Base-by-base conservation (phyloP, 2,329 filamentous ascomycete genomes). In the Moelleriella libera region DNA sequence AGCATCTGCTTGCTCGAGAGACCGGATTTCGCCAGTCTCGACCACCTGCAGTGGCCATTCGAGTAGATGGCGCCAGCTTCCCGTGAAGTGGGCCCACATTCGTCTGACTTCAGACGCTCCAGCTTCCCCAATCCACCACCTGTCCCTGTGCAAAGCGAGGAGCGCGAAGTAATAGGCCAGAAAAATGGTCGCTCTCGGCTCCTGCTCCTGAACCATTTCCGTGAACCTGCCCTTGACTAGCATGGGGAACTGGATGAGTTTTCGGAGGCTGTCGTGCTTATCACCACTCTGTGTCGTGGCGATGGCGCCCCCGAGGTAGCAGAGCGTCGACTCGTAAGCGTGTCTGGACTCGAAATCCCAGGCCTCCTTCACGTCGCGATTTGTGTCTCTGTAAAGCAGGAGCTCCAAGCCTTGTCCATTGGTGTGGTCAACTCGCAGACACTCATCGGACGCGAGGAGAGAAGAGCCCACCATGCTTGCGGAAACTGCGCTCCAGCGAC, bases 281-380 rank as follows among this genome's bases (percentile, higher is more conserved):
- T 49, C 45, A n/a, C 47, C 45, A 30, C 12, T 42, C 34, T 45
- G 31, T 7, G 40, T 44, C 12, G 40, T 45, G 10, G 47, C 45
- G 30, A 51, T 31, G 14, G 49, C 43, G 2, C 53, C 49, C 5
- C 53, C 53, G 4, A 55, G 43, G 40, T 52, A 55, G 48, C 52
- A 50, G 31, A 55, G 42, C 11, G 52, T 54, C 4, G 50, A 51
- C 40, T 50, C 50, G 12, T 53, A 54, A 14, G 52, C 53, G 31
- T 55, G 49, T 37, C 43, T 52, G 11, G 49, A 50, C 40, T 53
- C 52, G 11, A 21, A 5, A 29, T 54, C 51, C 53, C 53, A 54
- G 21, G 49, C 47, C 42, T 54, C 52, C 2, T 48, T 44, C n/a
- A 40, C 49, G n/a, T 53, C 49, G 4, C 50, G 47, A 8, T 44